phyloP scores from a whole-genome alignment of 495 filamentous ascomycete genomes.

The Lasiosphaeria miniovina region DNA sequence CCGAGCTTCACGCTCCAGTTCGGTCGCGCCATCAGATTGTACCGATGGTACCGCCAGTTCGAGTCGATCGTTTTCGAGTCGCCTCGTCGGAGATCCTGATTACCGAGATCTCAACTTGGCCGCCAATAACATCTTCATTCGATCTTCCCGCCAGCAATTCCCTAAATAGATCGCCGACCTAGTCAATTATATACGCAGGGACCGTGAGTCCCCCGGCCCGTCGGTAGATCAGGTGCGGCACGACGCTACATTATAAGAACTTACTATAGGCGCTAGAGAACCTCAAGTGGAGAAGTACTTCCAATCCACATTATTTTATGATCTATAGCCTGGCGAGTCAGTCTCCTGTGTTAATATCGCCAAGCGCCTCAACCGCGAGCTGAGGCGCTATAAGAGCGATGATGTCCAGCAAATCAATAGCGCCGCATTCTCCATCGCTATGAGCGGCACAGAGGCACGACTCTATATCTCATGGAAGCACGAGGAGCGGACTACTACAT shows the following conservation, averaged over 20 bases:
- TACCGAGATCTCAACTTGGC: constrained; percentile 20
- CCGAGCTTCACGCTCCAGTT: constrained; percentile 15
- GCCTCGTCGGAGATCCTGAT: constrained; percentile 18
- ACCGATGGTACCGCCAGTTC: not conserved
- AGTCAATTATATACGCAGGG: constrained; percentile 17
- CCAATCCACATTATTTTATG: too few relatives aligned
- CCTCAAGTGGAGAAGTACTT: constrained; percentile 21
- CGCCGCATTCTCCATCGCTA: constrained; percentile 31
- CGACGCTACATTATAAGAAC: constrained; percentile 8
- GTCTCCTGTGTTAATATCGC: constrained; percentile 3
- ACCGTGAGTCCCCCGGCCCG: constrained; percentile 21
- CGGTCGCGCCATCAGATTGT: not conserved
- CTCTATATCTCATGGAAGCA: constrained; percentile 3
- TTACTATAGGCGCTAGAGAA: constrained; percentile 17
- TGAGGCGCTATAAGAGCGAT: constrained; percentile 18
- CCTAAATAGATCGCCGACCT: constrained; percentile 17
- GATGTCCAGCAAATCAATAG: constrained; percentile 22
- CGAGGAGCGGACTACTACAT: constrained; percentile 25
- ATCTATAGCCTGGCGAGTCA: too few relatives aligned
- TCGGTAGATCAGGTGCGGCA: constrained; percentile 16
- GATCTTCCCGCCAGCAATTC: constrained; percentile 7
- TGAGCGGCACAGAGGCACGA: constrained; percentile 25
- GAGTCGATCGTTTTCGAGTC: not conserved
- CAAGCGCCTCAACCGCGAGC: constrained; percentile 24
- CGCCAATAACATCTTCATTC: constrained; percentile 22